These are phyloP conservation scores for Fusarium verrucosum DNA, from an alignment of 2,329 filamentous ascomycete genomes.

Conservation along the genomic window DNA sequence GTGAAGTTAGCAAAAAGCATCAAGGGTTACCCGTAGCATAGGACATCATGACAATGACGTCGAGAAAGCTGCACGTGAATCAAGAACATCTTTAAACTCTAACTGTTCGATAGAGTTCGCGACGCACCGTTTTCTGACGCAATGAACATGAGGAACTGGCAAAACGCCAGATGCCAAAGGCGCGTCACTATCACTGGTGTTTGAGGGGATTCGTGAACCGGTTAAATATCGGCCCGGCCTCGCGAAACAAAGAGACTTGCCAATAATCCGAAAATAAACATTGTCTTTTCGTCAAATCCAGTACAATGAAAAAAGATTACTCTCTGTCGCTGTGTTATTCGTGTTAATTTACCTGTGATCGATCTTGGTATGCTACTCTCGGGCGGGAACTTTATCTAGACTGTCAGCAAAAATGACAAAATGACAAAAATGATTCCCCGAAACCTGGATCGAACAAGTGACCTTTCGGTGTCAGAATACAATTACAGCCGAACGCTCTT, in stretches of 20 bases:
- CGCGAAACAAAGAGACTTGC: too few species aligned
- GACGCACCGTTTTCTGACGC: background rate
- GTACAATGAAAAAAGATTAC: background rate
- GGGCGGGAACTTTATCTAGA: too few species aligned
- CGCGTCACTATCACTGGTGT: background rate
- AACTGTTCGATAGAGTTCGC: too few species aligned
- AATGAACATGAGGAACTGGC: too few species aligned
- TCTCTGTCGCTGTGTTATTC: background rate
- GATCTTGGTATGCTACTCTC: too few species aligned
- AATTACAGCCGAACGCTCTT: constrained; percentile 29
- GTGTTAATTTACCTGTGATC: rapidly evolving
- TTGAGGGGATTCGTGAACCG: background rate
- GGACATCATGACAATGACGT: background rate
- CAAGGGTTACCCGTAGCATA: background rate
- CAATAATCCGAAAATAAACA: too few species aligned
- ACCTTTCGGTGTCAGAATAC: constrained; percentile 27
- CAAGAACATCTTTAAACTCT: too few species aligned
- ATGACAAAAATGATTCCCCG: constrained; percentile 12
- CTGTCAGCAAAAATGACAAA: background rate
- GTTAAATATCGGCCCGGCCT: background rate
- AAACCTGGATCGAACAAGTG: constrained; percentile 30
- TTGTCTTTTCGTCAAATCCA: background rate
- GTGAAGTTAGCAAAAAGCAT: background rate
- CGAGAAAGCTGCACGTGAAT: background rate
- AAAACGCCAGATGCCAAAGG: background rate